Conservation (phyloP, 768 basidiomycete species). For the Lentinus tigrinus region DNA sequence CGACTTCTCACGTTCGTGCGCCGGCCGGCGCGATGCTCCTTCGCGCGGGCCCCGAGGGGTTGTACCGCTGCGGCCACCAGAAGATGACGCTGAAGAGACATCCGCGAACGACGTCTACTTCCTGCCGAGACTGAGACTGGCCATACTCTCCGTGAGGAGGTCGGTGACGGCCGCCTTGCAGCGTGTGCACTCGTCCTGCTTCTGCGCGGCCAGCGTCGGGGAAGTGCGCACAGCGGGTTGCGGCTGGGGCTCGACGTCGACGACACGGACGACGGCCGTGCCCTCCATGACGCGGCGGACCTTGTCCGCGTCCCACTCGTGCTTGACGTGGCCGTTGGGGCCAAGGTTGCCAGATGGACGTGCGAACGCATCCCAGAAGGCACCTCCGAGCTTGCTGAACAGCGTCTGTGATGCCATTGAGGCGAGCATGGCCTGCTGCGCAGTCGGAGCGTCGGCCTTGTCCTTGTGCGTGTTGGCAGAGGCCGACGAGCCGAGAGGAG, state of each 20-base stretch:
- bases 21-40: background rate
- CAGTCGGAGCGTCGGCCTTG: constrained; percentile 32
- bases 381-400: constrained; percentile 62
- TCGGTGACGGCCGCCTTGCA: constrained; percentile 31
- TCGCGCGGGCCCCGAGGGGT: background rate
- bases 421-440: constrained; percentile 56
- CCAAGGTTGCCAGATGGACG: constrained; percentile 27
- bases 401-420: constrained; percentile 80
- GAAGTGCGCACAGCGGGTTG: background rate
- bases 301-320: constrained; percentile 66
- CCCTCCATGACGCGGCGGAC: constrained; percentile 81
- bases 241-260: constrained; percentile 60
- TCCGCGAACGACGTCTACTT: constrained; percentile 23
- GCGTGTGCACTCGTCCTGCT: constrained; percentile 6
- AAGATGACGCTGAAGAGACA: background rate
- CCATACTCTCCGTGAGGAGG: constrained; percentile 67
- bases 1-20: background rate
- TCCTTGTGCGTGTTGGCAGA: constrained; percentile 25
- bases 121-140: constrained; percentile 60
- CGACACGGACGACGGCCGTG: constrained; percentile 74
- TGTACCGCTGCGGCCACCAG: background rate
- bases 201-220: background rate
- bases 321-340: constrained; percentile 4
- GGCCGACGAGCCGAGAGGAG: constrained; percentile 30
- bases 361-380: constrained; percentile 90